A percentile compares a stretch with the other conserved stretches of the same genome.
These are phyloP conservation scores for Trifolium pratense DNA, from an alignment of 306 rosid species.

Conservation along the genomic window DNA sequence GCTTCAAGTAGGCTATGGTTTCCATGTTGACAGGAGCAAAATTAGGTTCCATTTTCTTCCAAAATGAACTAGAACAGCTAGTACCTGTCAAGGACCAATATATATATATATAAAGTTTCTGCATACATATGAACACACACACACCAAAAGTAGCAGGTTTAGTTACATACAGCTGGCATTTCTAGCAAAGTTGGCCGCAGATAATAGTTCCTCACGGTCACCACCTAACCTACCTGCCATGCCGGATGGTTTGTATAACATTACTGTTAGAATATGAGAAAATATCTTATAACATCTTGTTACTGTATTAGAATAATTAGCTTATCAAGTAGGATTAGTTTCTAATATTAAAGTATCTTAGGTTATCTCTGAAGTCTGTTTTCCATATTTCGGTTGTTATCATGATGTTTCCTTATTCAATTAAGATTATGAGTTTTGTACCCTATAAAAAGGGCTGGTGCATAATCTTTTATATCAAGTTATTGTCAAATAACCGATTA, in stretches of 20 bases:
- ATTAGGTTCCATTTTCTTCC: constrained; percentile 77
- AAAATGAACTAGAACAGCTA: constrained; percentile 74
- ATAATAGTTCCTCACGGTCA: constrained; percentile 73
- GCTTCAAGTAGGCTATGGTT: constrained; percentile 62
- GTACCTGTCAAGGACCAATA: constrained; percentile 54
- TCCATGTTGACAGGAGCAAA: constrained; percentile 65
- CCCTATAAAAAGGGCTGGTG: background rate
- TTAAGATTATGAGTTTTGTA: background rate
- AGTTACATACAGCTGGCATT: constrained; percentile 69
- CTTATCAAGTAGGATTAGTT: background rate
- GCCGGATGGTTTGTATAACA: constrained; percentile 41
- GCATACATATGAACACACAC: constrained; percentile 20
- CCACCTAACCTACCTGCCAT: constrained; percentile 69
- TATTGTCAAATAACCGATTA: too few species aligned
- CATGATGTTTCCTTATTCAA: background rate
- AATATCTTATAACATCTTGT: background rate
- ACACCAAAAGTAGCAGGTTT: constrained; percentile 19
- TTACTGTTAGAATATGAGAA: background rate
- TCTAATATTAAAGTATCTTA: background rate
- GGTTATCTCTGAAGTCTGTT: background rate
- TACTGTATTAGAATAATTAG: background rate
- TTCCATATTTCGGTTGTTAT: background rate
- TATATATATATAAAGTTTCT: background rate
- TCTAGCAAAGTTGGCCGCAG: constrained; percentile 76
- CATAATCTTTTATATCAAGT: background rate